Conservation (phyloP, 441 rosid genomes). For the Populus tomentosa region DNA sequence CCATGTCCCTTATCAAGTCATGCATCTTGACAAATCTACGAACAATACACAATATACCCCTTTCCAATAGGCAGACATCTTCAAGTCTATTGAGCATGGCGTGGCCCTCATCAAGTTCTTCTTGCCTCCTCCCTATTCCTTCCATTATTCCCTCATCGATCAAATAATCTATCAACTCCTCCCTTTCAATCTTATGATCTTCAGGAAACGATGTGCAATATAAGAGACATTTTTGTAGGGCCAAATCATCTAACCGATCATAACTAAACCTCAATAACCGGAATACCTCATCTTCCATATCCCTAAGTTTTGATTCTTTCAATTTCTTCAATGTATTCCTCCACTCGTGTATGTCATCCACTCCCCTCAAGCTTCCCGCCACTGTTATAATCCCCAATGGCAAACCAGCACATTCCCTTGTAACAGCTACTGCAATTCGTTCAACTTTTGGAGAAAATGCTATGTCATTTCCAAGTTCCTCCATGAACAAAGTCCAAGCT, state of each 20-base stretch:
- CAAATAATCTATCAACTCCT: no score
- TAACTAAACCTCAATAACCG: neutral
- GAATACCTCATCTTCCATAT: neutral
- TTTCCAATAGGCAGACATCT: neutral
- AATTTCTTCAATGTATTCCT: neutral
- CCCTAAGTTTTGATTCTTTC: neutral
- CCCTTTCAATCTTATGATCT: no score
- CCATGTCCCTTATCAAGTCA: neutral
- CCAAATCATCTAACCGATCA: neutral
- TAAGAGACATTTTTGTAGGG: neutral
- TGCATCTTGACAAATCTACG: neutral
- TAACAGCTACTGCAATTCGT: neutral
- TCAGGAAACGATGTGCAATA: neutral
- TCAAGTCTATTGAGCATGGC: neutral
- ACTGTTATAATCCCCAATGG: neutral
- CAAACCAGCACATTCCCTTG: neutral
- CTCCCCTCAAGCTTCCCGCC: neutral
- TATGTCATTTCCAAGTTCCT: neutral
- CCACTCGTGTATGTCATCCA: neutral
- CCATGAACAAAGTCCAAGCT: no score
- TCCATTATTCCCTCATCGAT: neutral
- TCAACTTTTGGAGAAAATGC: neutral
- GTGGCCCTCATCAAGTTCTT: neutral
- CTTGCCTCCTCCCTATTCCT: neutral
- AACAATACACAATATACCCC: no score